A percentile compares a stretch with the other conserved stretches of the same genome.
Conservation (phyloP, 805 yeast genomes). For the Cyberlindnera amylophila region DNA sequence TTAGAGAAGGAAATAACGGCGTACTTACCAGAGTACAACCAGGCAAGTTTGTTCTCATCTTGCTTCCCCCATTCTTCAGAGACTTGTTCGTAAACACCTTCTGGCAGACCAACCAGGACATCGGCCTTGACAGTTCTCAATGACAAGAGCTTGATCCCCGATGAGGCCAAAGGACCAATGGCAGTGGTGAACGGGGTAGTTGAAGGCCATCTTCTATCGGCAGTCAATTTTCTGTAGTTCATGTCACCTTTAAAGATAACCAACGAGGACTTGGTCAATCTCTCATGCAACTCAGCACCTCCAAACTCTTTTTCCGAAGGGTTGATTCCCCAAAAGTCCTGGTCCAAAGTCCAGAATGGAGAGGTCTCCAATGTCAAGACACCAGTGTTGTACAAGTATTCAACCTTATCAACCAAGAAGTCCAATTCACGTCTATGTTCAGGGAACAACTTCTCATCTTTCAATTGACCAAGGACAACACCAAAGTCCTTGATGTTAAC, state of each 20-base stretch:
- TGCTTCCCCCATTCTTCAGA: conserved; percentile 56
- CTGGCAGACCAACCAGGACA: conserved; percentile 79
- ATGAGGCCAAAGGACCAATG: conserved; percentile 60
- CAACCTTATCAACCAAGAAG: conserved; percentile 43
- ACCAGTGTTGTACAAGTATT: conserved; percentile 42
- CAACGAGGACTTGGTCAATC: conserved; percentile 60
- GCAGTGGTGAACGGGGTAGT: conserved; percentile 72
- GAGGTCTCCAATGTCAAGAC: conserved; percentile 50
- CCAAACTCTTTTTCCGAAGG: conserved; percentile 48
- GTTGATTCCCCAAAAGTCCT: conserved; percentile 69
- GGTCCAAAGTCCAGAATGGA: conserved; percentile 83
- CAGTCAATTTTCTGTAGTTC: conserved; percentile 91
- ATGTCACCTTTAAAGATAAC: conserved; percentile 92
- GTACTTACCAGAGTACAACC: conserved; percentile 91
- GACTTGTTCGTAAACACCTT: conserved; percentile 70
- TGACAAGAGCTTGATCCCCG: conserved; percentile 64
- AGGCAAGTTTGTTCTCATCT: conserved; percentile 63
- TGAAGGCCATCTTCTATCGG: conserved; percentile 84
- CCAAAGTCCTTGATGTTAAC: conserved; percentile 81
- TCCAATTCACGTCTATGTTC: conserved; percentile 43
- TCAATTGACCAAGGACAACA: conserved; percentile 52
- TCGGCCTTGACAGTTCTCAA: conserved; percentile 96
- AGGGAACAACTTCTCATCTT: conserved; percentile 47
- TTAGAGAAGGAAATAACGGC: conserved; percentile 73
- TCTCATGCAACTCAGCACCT: conserved; percentile 58